Evolutionary conservation across 2,329 filamentous ascomycete species (phyloP).

Genomic region (Microdochium trichocladiopsis): DNA sequence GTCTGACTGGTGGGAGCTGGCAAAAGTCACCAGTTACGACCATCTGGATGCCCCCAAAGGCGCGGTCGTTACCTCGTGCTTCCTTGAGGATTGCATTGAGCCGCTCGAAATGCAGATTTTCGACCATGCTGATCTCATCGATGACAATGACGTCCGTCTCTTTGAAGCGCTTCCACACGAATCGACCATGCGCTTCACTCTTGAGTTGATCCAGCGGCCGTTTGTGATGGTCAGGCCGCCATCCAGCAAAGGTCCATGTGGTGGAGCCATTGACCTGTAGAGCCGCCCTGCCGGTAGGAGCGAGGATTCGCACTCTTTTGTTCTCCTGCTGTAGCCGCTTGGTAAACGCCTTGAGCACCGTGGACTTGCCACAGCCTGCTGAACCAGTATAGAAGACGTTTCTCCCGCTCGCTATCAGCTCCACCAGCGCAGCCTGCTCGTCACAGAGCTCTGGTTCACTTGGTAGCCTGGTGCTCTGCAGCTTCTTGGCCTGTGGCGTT

Average conservation of each 20-base stretch:
- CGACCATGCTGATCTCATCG: conserved; percentile 62
- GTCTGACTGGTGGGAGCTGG: conserved; percentile 51
- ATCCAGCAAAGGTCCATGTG: conserved; percentile 50
- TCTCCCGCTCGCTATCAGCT: conserved; percentile 38
- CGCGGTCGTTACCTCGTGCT: conserved; percentile 10
- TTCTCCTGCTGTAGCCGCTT: conserved; percentile 23
- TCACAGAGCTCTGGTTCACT: conserved; percentile 27
- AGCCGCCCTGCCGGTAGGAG: conserved; percentile 54
- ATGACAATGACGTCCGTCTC: conserved; percentile 51
- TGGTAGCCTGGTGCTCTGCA: neutral
- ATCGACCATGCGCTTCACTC: conserved; percentile 18
- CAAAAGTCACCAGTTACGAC: conserved; percentile 55
- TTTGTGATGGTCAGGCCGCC: conserved; percentile 40
- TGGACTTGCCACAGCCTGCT: conserved; percentile 53
- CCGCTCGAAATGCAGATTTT: conserved; percentile 44
- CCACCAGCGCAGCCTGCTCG: conserved; percentile 40
- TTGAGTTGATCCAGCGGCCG: conserved; percentile 26
- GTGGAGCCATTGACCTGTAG: conserved; percentile 49
- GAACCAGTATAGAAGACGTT: conserved; percentile 62
- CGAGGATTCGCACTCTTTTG: conserved; percentile 40
- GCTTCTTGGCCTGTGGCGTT: neutral
- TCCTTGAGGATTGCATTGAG: conserved; percentile 39
- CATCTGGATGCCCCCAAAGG: conserved; percentile 43
- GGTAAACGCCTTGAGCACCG: conserved; percentile 42
- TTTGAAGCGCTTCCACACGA: conserved; percentile 26